Base-by-base conservation (phyloP, 176 grass and related monocot genomes). In the Microstegium vimineum region DNA sequence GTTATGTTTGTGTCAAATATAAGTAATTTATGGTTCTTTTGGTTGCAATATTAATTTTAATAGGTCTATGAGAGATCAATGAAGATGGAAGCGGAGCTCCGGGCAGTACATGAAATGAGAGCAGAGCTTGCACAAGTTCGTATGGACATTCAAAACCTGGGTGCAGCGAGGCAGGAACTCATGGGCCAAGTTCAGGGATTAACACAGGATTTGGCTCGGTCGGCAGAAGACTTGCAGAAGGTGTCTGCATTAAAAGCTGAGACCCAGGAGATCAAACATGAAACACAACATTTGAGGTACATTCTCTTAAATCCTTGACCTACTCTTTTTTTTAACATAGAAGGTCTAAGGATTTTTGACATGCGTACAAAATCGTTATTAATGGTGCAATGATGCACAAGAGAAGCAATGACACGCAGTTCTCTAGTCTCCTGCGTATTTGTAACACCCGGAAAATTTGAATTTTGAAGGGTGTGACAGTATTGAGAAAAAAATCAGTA, bases 261-360 rank as follows among this genome's bases (percentile, higher is more conserved):
- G 64, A 90, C 83, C 43, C 89, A 94, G 67, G 79, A 86, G 65
- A 85, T 90, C 69, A 94, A 84, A 76, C 90, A 90, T 27, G 90
- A 94, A 84, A 79, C 86, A 73, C 87, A 94, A 36, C 87, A 87
- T 71, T 84, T 90, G 83, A 94, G 93, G 93, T 90, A 83, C n/a
- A 56, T 76, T 46, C 22, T 15, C 77, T 31, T 82, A 45, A 76
- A 81, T 63, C 27, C 81, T 27, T 60, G 36, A 25, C 63, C 42
- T 54, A 56, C 14, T 62, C 6, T 31, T 7, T 84, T 84, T 32
- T 75, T 62, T 12, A 75, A 76, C 62, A 81, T 65, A 66, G 16
- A 70, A 36, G 7, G 6, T 3, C 6, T 81, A 61, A 62, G 27
- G 1, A 51, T 80, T 35, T 75, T 64, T 6, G 5, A 2, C 4